Percentiles rank a stretch among this genome's conserved stretches.
Evolutionary conservation across 1,139 yeast genomes (phyloP).

Genomic region (Kodamaea sp.): DNA sequence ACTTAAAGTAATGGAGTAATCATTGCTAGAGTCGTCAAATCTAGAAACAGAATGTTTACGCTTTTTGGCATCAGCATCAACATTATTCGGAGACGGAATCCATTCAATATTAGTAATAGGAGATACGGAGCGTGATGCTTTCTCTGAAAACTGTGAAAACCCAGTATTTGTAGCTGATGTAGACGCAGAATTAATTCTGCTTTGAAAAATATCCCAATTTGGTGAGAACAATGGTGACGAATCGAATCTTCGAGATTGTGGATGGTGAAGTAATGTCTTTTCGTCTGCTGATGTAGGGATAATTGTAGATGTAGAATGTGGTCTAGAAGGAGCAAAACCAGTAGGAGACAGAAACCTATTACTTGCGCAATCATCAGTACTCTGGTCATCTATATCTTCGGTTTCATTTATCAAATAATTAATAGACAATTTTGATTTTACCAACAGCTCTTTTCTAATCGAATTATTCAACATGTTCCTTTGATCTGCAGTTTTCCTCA

Average conservation of each 20-base stretch:
- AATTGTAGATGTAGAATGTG: no score
- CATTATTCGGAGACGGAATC: constrained; percentile 10
- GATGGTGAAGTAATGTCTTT: constrained; percentile 7
- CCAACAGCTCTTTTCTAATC: constrained; percentile 11
- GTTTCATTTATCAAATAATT: constrained; percentile 19
- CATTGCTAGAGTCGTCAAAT: constrained; percentile 5
- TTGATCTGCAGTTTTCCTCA: constrained; percentile 56
- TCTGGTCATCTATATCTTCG: not conserved
- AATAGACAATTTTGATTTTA: constrained; percentile 16
- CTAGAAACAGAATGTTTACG: constrained; percentile 9
- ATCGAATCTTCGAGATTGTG: constrained; percentile 9
- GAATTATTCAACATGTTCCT: constrained; percentile 28
- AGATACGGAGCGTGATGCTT: constrained; percentile 23
- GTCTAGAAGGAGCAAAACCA: no score
- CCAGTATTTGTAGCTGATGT: constrained; percentile 2
- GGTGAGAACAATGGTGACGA: constrained; percentile 11
- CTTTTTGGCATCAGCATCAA: constrained; percentile 9
- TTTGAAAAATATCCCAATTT: constrained; percentile 14
- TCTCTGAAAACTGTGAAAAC: constrained; percentile 5
- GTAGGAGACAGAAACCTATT: no score
- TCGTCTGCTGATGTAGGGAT: no score
- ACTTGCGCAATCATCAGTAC: not conserved
- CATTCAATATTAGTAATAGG: constrained; percentile 16
- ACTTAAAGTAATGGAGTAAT: constrained; percentile 10
- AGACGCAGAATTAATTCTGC: constrained; percentile 1